phyloP scores from a whole-genome alignment of 768 basidiomycete species.

The Trametes villosa region DNA sequence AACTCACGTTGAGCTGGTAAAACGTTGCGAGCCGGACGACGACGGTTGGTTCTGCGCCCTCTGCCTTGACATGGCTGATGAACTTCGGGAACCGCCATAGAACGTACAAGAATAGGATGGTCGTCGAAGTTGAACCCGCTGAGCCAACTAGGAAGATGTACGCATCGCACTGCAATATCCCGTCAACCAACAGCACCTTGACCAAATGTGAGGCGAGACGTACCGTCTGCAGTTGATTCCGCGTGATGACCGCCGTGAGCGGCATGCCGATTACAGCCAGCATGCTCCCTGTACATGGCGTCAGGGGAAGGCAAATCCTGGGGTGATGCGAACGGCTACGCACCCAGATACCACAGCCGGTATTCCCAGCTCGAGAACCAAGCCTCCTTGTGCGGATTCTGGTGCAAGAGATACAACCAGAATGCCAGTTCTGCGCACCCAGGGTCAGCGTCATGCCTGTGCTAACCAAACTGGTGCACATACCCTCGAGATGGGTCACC shows the following conservation, averaged over 20 bases:
- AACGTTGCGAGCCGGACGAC: constrained; percentile 76
- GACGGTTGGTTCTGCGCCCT: constrained; percentile 75
- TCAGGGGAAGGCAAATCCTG: background rate
- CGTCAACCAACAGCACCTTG: background rate
- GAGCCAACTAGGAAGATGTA: constrained; percentile 81
- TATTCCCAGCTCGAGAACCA: constrained; percentile 88
- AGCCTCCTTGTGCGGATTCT: constrained; percentile 67
- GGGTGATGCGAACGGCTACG: constrained; percentile 19
- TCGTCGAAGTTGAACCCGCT: constrained; percentile 65
- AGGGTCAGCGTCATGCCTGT: background rate
- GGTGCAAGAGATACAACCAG: constrained; percentile 83
- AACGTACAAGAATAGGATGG: constrained; percentile 72
- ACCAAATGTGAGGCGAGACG: constrained; percentile 14
- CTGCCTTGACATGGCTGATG: constrained; percentile 68
- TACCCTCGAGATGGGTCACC: constrained; percentile 83
- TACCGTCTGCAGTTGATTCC: constrained; percentile 64
- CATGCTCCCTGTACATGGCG: constrained; percentile 54
- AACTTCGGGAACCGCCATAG: constrained; percentile 72
- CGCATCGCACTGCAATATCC: constrained; percentile 57
- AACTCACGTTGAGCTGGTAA: constrained; percentile 75
- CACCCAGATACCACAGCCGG: constrained; percentile 71
- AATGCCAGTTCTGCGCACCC: constrained; percentile 64
- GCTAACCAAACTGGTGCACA: constrained; percentile 8
- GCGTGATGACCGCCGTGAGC: constrained; percentile 61
- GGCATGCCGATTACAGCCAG: constrained; percentile 74